These are phyloP conservation scores for Solanum hybrid DNA, from an alignment of 305 asterid genomes.

Conservation along the genomic window DNA sequence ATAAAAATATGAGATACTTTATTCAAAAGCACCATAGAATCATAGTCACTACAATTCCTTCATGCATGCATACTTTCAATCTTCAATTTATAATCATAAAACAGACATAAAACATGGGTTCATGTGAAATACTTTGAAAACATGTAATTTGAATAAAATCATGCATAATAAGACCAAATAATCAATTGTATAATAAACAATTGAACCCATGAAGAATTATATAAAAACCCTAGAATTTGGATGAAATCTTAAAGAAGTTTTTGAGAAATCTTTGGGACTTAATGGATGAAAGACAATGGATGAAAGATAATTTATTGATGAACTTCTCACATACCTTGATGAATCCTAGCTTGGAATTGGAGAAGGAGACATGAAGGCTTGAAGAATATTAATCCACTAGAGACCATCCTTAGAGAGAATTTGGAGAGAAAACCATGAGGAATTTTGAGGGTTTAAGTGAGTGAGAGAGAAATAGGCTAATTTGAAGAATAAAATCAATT, in stretches of 20 bases:
- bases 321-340: background rate
- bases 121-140: no score
- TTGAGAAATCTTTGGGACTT: background rate
- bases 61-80: no score
- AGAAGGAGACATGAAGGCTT: background rate
- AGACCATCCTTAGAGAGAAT: background rate
- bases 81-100: no score
- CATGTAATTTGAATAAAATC: no score
- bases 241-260: background rate
- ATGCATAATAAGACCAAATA: no score
- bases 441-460: background rate
- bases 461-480: background rate
- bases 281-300: background rate
- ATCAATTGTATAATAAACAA: background rate
- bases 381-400: background rate
- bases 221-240: background rate
- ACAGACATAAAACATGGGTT: no score
- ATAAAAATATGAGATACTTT: no score
- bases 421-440: background rate
- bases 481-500: background rate
- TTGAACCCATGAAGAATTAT: background rate
- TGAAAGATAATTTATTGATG: background rate
- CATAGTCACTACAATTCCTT: no score
- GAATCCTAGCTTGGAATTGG: background rate
- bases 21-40: no score